Percentiles rank a stretch among this genome's conserved stretches.
phyloP scores from a whole-genome alignment of 2,329 filamentous ascomycete species.

The Colletotrichum scovillei region DNA sequence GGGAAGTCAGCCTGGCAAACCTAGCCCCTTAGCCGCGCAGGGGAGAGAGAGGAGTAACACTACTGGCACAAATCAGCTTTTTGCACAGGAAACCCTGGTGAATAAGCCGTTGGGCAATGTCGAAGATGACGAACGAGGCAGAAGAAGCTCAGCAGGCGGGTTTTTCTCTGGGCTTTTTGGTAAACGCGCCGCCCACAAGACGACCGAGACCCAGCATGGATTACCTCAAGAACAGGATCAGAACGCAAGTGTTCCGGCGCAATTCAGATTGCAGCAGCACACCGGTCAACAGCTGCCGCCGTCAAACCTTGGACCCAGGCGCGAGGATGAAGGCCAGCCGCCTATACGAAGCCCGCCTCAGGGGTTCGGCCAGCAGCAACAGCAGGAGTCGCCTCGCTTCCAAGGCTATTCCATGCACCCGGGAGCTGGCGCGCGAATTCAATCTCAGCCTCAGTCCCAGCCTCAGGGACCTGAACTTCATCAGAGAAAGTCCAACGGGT shows the following conservation, averaged over 20 bases:
- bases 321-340: background rate
- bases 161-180: slow-evolving; percentile 40
- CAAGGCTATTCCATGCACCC: slow-evolving; percentile 9
- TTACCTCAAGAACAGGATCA: background rate
- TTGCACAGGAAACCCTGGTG: background rate
- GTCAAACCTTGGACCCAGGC: background rate
- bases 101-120: slow-evolving; percentile 13
- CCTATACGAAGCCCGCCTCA: background rate
- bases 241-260: background rate
- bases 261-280: background rate
- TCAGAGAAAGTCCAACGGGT: background rate
- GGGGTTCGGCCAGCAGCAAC: slow-evolving; percentile 12
- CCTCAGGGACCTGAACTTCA: background rate
- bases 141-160: slow-evolving; percentile 38
- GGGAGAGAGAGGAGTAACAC: slow-evolving; percentile 38
- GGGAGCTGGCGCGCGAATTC: background rate
- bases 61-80: slow-evolving; percentile 33
- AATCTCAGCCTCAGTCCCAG: background rate
- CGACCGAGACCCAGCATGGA: slow-evolving; percentile 34
- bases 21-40: slow-evolving; percentile 11
- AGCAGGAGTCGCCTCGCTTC: background rate
- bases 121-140: slow-evolving; percentile 39
- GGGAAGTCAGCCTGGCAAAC: slow-evolving; percentile 16
- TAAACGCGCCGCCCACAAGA: slow-evolving; percentile 37
- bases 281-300: slow-evolving; percentile 4